These are phyloP conservation scores for Quercus mongolica DNA, from an alignment of 306 rosid species.

Conservation along the genomic window DNA sequence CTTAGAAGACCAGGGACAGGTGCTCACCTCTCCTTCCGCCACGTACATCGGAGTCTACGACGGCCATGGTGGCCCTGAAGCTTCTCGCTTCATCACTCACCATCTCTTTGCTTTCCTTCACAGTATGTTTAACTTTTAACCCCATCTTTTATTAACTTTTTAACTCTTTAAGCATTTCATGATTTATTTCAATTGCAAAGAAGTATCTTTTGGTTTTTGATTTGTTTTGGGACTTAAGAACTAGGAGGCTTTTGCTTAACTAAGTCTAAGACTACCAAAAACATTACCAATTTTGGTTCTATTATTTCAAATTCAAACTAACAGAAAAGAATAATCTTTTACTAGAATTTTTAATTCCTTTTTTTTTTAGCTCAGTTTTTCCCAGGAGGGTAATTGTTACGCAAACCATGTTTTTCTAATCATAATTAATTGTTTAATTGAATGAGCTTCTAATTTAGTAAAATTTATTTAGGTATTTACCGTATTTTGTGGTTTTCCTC, in stretches of 20 bases:
- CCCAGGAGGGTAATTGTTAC: background rate
- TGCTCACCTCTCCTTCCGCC: conserved; percentile 31
- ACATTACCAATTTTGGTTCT: too few species aligned
- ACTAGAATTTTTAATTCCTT: background rate
- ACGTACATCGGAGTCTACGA: conserved; percentile 66
- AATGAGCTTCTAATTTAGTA: background rate
- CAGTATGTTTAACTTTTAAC: conserved; percentile 27
- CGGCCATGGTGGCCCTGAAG: conserved; percentile 78
- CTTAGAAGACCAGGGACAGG: conserved; percentile 45
- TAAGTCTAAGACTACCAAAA: background rate
- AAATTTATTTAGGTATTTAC: background rate
- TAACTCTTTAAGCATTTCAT: background rate
- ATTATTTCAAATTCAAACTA: background rate
- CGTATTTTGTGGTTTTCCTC: background rate
- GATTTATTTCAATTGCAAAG: background rate
- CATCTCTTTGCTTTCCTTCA: conserved; percentile 52
- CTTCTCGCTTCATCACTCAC: conserved; percentile 52
- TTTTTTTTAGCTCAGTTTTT: background rate
- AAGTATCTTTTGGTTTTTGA: background rate
- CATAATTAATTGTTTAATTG: background rate
- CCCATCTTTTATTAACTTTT: background rate
- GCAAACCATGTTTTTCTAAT: background rate
- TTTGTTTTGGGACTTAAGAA: background rate
- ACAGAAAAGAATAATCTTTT: background rate
- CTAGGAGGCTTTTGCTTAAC: background rate